These are phyloP conservation scores for Discostella stelligeroides DNA, from an alignment of 108 stramenopile species.

Conservation along the genomic window DNA sequence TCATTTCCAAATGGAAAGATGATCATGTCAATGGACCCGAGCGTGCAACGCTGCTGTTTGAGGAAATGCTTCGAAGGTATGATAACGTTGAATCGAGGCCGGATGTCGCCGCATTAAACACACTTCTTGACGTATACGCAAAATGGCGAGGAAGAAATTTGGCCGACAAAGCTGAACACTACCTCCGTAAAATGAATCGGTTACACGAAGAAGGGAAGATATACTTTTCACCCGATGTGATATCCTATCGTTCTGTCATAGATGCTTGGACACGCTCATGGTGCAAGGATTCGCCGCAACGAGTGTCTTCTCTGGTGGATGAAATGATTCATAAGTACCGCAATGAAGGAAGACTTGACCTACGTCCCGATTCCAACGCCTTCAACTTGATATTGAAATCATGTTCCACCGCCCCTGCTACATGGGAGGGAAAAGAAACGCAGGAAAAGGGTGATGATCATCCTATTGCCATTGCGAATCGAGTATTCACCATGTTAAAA, in stretches of 20 bases:
- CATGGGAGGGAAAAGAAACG: conserved; percentile 15
- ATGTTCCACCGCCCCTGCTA: conserved; percentile 29
- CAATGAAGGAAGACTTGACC: conserved; percentile 26
- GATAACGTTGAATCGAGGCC: conserved; percentile 15
- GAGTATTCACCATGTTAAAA: conserved; percentile 23
- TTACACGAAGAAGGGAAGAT: conserved; percentile 23
- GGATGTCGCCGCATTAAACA: conserved; percentile 26
- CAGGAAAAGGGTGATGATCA: conserved; percentile 17
- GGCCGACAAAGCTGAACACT: conserved; percentile 32
- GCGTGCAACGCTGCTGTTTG: conserved; percentile 36
- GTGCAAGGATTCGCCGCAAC: conserved; percentile 23
- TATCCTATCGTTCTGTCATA: conserved; percentile 42
- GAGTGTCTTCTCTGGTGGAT: conserved; percentile 30
- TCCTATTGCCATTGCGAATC: conserved; percentile 43
- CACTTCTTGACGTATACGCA: conserved; percentile 42
- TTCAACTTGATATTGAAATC: conserved; percentile 49
- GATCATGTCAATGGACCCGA: conserved; percentile 34
- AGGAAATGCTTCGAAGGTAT: conserved; percentile 26
- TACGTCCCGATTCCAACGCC: conserved; percentile 33
- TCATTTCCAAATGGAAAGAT: conserved; percentile 42
- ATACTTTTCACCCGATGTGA: conserved; percentile 30
- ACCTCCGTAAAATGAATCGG: conserved; percentile 21
- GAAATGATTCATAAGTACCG: conserved; percentile 38
- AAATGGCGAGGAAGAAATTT: conserved; percentile 25
- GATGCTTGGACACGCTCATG: conserved; percentile 44